Evolutionary conservation across 2,329 filamentous ascomycete genomes (phyloP), one percentile per base, ranked within the genome.

Genomic region (Paraphaeosphaeria sporulosa): DNA sequence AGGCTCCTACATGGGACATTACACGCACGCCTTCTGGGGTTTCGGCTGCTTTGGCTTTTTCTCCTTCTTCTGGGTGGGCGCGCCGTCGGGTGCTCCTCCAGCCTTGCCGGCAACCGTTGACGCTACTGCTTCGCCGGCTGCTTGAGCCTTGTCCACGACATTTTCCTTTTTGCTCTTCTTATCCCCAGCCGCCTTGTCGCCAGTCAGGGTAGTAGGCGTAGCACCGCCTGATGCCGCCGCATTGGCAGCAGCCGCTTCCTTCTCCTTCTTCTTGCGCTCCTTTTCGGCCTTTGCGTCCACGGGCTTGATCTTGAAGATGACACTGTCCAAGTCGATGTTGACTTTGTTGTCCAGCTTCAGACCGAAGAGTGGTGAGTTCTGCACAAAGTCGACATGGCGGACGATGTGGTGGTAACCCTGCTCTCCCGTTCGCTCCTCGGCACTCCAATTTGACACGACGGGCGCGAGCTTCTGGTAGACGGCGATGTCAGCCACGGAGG

Each of bases 181-280:
- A 52, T 81, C 58, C 50, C 79, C 78, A n/a, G 64, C 59, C 19
- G 63, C 63, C 54, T 72, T 66, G 43, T 74, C 71, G 40, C 67
- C 73, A 13, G 73, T 72, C 23, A 71, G 53, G 4, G 76, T 76
- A 10, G 80, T 78, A 50, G 78, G 71, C 12, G 80, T 80, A 34
- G 77, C 78, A 46, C 38, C 27, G n/a, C 80, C 82, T 27, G 80
- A 84, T 10, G 84, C 85, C 2, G 85, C 86, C 15, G 87, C 88
- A 46, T 76, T 82, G 32, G 81, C 82, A 17, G 83, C 83, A 5
- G 80, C 79, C 19, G 80, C 79, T 55, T 90, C 91, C 85, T 97
- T 97, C 82, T 96, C 93, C 84, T 96, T 96, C 90, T 97, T 97
- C 80, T 94, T 87, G 50, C 90, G 89, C 85, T 97, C 94, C 84